A percentile compares a stretch with the other conserved stretches of the same genome.
These are phyloP conservation scores for Skeletonema costatum DNA, from an alignment of 108 stramenopile species.

Conservation along the genomic window DNA sequence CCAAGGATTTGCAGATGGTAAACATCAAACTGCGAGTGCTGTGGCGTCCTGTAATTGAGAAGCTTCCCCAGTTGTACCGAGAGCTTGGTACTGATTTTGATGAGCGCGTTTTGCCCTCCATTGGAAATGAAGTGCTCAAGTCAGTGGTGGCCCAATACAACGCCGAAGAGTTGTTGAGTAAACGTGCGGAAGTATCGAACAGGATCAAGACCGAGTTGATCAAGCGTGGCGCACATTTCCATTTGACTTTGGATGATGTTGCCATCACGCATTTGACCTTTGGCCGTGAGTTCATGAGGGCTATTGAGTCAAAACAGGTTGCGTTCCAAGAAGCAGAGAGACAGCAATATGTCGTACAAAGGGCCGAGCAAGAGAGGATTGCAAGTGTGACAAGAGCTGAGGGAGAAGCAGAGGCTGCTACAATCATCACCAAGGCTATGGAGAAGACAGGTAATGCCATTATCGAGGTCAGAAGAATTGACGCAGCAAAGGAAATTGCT, in stretches of 20 bases:
- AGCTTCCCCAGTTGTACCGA: slow-evolving; percentile 93
- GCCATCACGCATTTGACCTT: slow-evolving; percentile 99
- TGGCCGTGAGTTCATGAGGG: slow-evolving; percentile 97
- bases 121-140: slow-evolving; percentile 99
- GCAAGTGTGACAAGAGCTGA: slow-evolving; percentile 98
- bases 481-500: slow-evolving; percentile 99
- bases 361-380: slow-evolving; percentile 97
- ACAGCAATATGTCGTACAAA: slow-evolving; percentile 95
- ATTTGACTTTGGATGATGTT: slow-evolving; percentile 98
- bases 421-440: slow-evolving; percentile 96
- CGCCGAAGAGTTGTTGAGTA: slow-evolving; percentile 98
- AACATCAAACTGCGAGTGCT: slow-evolving; percentile 98
- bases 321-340: slow-evolving; percentile 99
- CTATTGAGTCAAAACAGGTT: slow-evolving; percentile 99
- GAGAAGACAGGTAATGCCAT: slow-evolving; percentile 96
- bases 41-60: slow-evolving; percentile 93
- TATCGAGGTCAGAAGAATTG: slow-evolving; percentile 98
- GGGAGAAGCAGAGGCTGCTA: slow-evolving; percentile 98
- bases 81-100: slow-evolving; percentile 97
- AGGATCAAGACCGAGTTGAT: slow-evolving; percentile 94
- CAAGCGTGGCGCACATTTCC: slow-evolving; percentile 93
- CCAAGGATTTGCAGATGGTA: slow-evolving; percentile 99
- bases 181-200: slow-evolving; percentile 94
- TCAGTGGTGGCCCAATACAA: slow-evolving; percentile 99
- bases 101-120: slow-evolving; percentile 98